Conservation (phyloP, 352 stramenopile species). For the Phytophthora pseudosyringae region DNA sequence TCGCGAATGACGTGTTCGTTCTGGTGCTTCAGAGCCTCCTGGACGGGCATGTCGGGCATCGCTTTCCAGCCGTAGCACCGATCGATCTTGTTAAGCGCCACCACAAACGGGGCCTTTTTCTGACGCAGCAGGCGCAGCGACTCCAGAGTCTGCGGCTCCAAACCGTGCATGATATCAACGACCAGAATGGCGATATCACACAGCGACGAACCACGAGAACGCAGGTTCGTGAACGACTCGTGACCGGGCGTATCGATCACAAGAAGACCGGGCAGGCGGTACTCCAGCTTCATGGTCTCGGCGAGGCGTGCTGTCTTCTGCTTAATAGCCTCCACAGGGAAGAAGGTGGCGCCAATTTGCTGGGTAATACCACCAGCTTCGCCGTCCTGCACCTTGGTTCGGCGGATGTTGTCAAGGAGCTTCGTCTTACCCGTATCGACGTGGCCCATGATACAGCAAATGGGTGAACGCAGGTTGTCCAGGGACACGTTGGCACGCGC, state of each 20-base stretch:
- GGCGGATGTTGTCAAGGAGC: conserved; percentile 99
- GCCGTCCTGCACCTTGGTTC: conserved; percentile 97
- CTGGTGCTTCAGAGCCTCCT: conserved; percentile 90
- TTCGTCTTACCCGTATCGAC: conserved; percentile 99
- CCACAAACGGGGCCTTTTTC: conserved; percentile 97
- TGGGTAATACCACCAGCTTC: conserved; percentile 98
- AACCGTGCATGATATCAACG: conserved; percentile 99
- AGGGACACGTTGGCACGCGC: conserved; percentile 88
- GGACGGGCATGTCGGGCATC: conserved; percentile 94
- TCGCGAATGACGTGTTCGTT: conserved; percentile 95
- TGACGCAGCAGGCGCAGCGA: conserved; percentile 97
- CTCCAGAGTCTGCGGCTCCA: conserved; percentile 99
- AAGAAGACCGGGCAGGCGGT: conserved; percentile 92
- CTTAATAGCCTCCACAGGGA: conserved; percentile 93
- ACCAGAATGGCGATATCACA: conserved; percentile 99
- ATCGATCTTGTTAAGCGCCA: conserved; percentile 99
- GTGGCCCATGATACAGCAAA: conserved; percentile 99
- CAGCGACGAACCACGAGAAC: conserved; percentile 95
- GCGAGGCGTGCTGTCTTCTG: conserved; percentile 85
- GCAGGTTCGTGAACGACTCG: conserved; percentile 99
- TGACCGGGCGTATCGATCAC: conserved; percentile 99
- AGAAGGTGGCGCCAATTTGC: conserved; percentile 97
- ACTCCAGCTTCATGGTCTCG: conserved; percentile 85
- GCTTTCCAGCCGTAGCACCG: conserved; percentile 99
- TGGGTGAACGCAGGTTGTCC: conserved; percentile 97